A percentile compares a stretch with the other conserved stretches of the same genome.
phyloP scores from a whole-genome alignment of 768 basidiomycete species.

The Russula abietina region DNA sequence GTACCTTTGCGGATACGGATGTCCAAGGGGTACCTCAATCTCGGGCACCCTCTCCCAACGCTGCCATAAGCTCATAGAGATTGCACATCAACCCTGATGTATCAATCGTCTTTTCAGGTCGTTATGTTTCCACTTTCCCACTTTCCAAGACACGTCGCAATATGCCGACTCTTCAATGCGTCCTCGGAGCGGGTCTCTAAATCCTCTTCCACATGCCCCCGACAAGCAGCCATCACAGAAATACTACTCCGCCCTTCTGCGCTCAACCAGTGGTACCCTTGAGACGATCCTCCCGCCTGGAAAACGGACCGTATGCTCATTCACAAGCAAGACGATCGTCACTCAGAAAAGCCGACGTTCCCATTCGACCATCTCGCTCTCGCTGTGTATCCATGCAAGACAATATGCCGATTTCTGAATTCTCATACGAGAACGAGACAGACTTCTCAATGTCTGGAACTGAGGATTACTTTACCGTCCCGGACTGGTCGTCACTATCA shows the following conservation, averaged over 20 bases:
- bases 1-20: too few relatives aligned
- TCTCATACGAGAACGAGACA: not conserved
- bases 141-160: not conserved
- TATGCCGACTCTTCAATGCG: not conserved
- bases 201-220: constrained; percentile 6
- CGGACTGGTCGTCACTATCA: constrained; percentile 8
- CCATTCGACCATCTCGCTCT: not conserved
- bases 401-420: not conserved
- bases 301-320: not conserved
- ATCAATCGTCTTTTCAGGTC: not conserved
- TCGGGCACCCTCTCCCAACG: not conserved
- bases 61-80: not conserved
- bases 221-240: constrained; percentile 3
- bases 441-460: not conserved
- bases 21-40: not conserved
- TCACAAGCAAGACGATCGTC: constrained; percentile 2
- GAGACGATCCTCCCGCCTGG: constrained; percentile 5
- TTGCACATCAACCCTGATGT: not conserved
- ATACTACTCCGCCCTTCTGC: not conserved
- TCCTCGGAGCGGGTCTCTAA: constrained; percentile 1
- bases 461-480: constrained; percentile 10
- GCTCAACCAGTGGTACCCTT: constrained; percentile 2
- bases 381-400: constrained; percentile 9
- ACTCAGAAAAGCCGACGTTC: not conserved
- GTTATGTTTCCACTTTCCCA: not conserved